A percentile compares a stretch with the other conserved stretches of the same genome.
Conservation (phyloP, 2,329 filamentous ascomycete genomes). For the Ceratocystis cacaofunesta region DNA sequence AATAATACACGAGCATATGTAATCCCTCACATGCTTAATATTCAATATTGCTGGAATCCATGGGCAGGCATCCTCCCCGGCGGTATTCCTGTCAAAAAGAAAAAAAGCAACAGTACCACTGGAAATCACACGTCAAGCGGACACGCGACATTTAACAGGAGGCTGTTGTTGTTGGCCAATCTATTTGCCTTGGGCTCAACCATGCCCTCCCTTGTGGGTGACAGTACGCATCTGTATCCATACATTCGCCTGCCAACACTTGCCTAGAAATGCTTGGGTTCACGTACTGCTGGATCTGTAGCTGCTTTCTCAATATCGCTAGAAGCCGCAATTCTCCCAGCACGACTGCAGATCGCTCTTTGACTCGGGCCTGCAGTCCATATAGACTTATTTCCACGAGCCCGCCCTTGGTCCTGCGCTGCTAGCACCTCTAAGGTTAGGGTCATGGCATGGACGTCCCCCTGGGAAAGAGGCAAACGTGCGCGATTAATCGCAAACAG, state of each 20-base stretch:
- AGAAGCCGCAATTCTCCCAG: neutral
- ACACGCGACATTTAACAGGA: neutral
- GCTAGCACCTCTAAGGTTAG: neutral
- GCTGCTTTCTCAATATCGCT: neutral
- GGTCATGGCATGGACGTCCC: neutral
- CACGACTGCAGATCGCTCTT: neutral
- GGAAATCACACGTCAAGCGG: neutral
- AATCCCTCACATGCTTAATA: neutral
- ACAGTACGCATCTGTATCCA: neutral
- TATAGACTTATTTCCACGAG: slow-evolving; percentile 2
- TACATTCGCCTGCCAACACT: neutral
- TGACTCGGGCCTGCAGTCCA: neutral
- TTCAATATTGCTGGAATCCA: neutral
- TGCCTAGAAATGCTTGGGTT: too few relatives aligned
- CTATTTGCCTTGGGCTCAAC: neutral
- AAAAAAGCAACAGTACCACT: neutral
- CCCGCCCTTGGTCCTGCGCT: neutral
- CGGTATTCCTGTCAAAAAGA: neutral
- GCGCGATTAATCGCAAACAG: neutral
- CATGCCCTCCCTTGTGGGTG: neutral
- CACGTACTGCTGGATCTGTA: too few relatives aligned
- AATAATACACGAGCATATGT: neutral
- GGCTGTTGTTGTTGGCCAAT: neutral
- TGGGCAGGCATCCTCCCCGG: neutral
- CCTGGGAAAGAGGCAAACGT: neutral